These are phyloP conservation scores for Myriosclerotinia scirpicola DNA, from an alignment of 2,329 filamentous ascomycete genomes.

Conservation along the genomic window DNA sequence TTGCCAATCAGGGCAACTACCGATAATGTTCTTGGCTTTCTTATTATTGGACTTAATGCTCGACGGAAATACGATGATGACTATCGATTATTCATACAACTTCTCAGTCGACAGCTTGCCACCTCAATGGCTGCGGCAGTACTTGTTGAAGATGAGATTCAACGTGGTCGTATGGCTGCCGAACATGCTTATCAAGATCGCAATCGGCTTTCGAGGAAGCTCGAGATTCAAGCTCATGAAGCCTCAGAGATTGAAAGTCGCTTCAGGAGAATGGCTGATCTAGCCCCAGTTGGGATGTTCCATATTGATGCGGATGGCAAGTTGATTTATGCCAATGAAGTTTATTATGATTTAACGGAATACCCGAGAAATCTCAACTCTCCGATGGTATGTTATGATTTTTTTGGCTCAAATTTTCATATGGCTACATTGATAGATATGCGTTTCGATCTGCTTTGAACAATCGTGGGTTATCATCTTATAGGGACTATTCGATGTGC, in stretches of 20 bases:
- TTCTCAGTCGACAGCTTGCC: constrained; percentile 72
- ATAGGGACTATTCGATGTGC: not conserved
- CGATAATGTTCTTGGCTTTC: constrained; percentile 72
- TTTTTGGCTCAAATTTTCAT: not conserved
- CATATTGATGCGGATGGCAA: constrained; percentile 65
- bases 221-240: constrained; percentile 56
- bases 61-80: constrained; percentile 77
- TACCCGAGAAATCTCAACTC: not conserved
- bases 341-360: constrained; percentile 48
- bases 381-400: constrained; percentile 5
- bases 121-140: constrained; percentile 81
- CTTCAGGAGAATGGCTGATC: constrained; percentile 70
- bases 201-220: constrained; percentile 67
- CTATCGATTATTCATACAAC: constrained; percentile 73
- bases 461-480: not conserved
- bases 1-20: constrained; percentile 48
- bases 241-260: constrained; percentile 56
- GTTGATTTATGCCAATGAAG: constrained; percentile 70
- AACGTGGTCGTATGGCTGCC: constrained; percentile 69
- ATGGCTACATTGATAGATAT: not conserved
- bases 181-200: constrained; percentile 73
- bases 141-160: constrained; percentile 80
- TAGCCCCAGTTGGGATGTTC: constrained; percentile 73
- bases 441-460: not conserved
- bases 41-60: constrained; percentile 77